Base-by-base conservation (phyloP, 768 basidiomycete species). In the Tulasnella sp. region DNA sequence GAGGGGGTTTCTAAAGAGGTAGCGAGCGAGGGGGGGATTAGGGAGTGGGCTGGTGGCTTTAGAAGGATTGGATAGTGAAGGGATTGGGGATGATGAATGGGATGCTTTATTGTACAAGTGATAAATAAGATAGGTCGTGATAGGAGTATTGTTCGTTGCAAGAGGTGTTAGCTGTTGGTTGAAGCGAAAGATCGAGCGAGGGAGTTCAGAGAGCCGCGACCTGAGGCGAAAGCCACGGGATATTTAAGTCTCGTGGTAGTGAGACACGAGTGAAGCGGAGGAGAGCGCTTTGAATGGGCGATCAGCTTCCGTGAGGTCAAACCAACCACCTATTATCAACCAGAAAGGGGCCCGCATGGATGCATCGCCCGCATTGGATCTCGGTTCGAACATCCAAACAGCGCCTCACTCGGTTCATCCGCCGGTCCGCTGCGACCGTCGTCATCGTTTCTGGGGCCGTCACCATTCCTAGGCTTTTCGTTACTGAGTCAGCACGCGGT, bases 241-340 rank as follows among this genome's bases (percentile, higher is more conserved):
- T 51, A 29, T n/a, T 32, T 67, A 26, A 67, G 13, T 32, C 13
- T 32, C 42, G 42, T 11, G 42, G 61, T 16, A 9, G n/a, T 67
- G 61, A 32, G 32, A 15, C 26, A 6, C 3, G 32, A 26, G 2
- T 11, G 29, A 67, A n/a, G 13, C 2, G 13, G 32, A 23, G 5
- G 61, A 67, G 5, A 26, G 1, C 6, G 32, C 13, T 10, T n/a
- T 26, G n/a, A 26, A 26, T 61, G n/a, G 42, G 61, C 32, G 61
- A 67, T 67, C 32, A 26, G 61, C 61, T 67, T 67, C 61, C 61
- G 61, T 11, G 61, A 67, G n/a, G 61, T 32, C 61, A 67, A 67
- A 26, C 61, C 26, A 29, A 67, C 3, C n/a, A 32, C 26, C 61
- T 32, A 9, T 10, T 67, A 67, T 67, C 13, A 44, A 26, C 32